Evolutionary conservation across 345 rosid species (phyloP).

Genomic region (Dipteronia dyeriana): DNA sequence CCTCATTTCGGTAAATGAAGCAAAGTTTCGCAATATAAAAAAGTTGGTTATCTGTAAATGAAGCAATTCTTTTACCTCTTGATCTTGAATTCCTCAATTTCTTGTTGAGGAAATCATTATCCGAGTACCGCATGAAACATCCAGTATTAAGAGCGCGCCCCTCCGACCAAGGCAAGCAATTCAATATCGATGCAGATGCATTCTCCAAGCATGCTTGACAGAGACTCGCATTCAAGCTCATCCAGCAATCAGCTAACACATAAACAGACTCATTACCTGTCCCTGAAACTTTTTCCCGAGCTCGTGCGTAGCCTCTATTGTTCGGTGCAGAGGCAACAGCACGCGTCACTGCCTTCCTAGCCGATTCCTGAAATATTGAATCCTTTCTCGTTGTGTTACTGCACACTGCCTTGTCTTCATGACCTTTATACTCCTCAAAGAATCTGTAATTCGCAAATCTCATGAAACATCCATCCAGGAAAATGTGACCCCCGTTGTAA

Average conservation of each 20-base stretch:
- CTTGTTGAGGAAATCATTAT: constrained; percentile 68
- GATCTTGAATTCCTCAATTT: constrained; percentile 47
- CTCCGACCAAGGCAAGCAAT: constrained; percentile 85
- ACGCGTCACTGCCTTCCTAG: constrained; percentile 44
- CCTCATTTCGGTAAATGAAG: not conserved
- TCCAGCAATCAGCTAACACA: constrained; percentile 88
- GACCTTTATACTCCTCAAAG: constrained; percentile 62
- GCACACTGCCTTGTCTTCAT: constrained; percentile 57
- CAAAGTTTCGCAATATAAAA: not conserved
- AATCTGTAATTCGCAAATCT: constrained; percentile 84
- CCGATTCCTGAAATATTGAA: constrained; percentile 42
- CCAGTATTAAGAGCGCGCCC: constrained; percentile 86
- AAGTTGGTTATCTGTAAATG: not conserved
- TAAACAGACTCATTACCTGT: constrained; percentile 49
- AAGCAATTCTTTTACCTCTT: constrained; percentile 44
- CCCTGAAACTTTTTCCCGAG: constrained; percentile 34
- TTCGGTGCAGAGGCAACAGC: constrained; percentile 50
- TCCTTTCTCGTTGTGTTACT: constrained; percentile 55
- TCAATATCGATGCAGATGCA: constrained; percentile 59
- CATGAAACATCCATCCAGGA: constrained; percentile 96
- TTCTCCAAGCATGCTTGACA: constrained; percentile 71
- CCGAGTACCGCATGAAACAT: constrained; percentile 86
- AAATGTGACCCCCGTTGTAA: constrained; percentile 70
- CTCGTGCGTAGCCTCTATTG: constrained; percentile 53
- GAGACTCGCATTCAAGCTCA: constrained; percentile 53